Conservation (phyloP, 1,139 yeast species). For the Hemisphaericaspora xylofermentans region DNA sequence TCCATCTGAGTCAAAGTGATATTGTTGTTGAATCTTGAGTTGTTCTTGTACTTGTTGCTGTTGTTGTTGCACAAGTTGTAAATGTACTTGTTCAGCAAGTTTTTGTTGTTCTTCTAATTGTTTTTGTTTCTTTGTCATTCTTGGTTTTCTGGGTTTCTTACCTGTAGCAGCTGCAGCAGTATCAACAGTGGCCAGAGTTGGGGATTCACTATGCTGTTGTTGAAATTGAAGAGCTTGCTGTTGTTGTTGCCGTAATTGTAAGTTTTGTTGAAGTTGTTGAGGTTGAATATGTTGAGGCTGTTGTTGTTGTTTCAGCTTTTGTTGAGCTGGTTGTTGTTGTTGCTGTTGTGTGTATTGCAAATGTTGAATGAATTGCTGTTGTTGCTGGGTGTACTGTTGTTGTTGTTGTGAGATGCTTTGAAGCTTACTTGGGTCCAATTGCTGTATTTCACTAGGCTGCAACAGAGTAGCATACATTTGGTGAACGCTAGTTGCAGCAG, state of each 20-base stretch:
- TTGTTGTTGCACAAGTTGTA: constrained; percentile 4
- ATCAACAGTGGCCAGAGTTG: neutral
- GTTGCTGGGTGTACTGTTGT: constrained; percentile 10
- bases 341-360: constrained; percentile 16
- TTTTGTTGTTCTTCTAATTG: constrained; percentile 10
- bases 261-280: constrained; percentile 16
- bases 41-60: constrained; percentile 7
- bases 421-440: constrained; percentile 15
- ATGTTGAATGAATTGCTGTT: constrained; percentile 7
- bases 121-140: constrained; percentile 15
- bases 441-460: constrained; percentile 10
- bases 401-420: constrained; percentile 13
- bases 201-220: constrained; percentile 12
- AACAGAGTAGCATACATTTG: constrained; percentile 10
- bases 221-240: constrained; percentile 17
- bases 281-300: constrained; percentile 7
- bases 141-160: constrained; percentile 11
- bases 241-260: constrained; percentile 13
- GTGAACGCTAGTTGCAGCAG: constrained; percentile 17
- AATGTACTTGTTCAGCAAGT: constrained; percentile 5
- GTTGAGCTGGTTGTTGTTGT: constrained; percentile 15
- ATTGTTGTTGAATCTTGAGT: constrained; percentile 9
- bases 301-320: constrained; percentile 8
- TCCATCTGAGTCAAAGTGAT: constrained; percentile 14
- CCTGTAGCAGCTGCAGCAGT: neutral